Evolutionary conservation across 768 basidiomycete genomes (phyloP).

Genomic region (Rhodotorula diobovata): DNA sequence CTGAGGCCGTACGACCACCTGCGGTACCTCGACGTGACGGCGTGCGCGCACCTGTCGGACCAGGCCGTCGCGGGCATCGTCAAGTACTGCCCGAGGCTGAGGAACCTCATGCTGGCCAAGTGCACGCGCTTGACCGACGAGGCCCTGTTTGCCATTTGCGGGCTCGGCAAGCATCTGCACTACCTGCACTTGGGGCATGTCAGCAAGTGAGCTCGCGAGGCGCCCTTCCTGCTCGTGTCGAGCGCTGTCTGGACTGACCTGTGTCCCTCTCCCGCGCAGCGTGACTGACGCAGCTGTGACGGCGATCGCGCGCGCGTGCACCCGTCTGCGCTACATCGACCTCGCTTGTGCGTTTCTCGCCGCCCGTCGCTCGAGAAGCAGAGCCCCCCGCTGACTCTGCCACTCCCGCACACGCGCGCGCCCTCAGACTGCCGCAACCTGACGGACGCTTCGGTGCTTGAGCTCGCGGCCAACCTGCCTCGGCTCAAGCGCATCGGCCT

Average conservation of each 20-base stretch:
- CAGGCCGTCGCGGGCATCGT: constrained; percentile 76
- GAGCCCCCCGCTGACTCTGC: no score
- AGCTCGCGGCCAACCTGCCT: constrained; percentile 70
- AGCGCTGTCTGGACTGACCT: not conserved
- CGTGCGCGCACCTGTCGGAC: constrained; percentile 74
- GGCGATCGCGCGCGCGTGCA: constrained; percentile 76
- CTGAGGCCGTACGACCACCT: constrained; percentile 65
- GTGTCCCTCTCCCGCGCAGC: constrained; percentile 45
- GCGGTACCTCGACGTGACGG: constrained; percentile 87
- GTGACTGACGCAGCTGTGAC: constrained; percentile 87
- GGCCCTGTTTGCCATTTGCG: constrained; percentile 75
- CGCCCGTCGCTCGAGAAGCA: not conserved
- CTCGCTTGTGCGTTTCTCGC: constrained; percentile 70
- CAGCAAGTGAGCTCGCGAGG: constrained; percentile 45
- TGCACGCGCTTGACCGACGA: constrained; percentile 73
- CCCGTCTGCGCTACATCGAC: constrained; percentile 87
- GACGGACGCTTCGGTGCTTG: constrained; percentile 90
- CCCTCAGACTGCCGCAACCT: constrained; percentile 79
- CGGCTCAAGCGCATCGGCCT: constrained; percentile 92
- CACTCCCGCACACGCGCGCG: no score
- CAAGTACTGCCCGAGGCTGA: constrained; percentile 71
- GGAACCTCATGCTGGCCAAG: constrained; percentile 81
- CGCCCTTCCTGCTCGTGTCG: not conserved
- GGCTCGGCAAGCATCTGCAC: constrained; percentile 84
- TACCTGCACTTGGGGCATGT: constrained; percentile 94